Base-by-base conservation (phyloP, 140 eudicot species). In the Anethum foeniculum region DNA sequence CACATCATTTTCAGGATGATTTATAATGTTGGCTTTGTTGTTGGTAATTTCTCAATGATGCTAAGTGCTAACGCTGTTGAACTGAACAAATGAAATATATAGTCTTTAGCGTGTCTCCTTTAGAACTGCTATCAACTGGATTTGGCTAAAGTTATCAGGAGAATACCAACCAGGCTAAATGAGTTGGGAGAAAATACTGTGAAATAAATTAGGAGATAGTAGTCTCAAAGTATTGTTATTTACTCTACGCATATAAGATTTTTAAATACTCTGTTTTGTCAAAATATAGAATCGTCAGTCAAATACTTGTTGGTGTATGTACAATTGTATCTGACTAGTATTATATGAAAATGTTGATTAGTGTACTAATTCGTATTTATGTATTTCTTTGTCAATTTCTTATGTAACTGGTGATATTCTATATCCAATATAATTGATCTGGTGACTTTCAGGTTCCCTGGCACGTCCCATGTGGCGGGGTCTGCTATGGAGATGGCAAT, bases 401-500 rank as follows among this genome's bases (percentile, higher is more conserved):
- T 52, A 52, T 76, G 16, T 38, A 43, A 23, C 8, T 34, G 38
- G 46, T 23, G 25, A 43, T 49, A 47, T 76, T 51, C 47, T 48
- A 71, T 73, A 41, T 62, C n/a, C 7, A 58, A 79, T 65, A 64
- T 64, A 58, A 19, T 54, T 27, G 74, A 16, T 65, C 14, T 78
- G 79, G 62, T 71, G 28, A 49, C 62, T 49, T 88, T 16, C 90
- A 95, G 99, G 94, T 89, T 80, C 99, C 98, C 54, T 96, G 98
- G 98, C 82, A 93, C 71, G 97, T 96, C 36, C 98, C 99, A 32
- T 93, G 99, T 85, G 99, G 99, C 54, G 99, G 98, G 56, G 67
- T 77, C 79, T 91, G 99, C 87, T 96, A 93, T 76, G 98, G 99
- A 69, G 99, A 96, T 82, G 99, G 98, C 83, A 96, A 96, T 85